Evolutionary conservation across 2,329 filamentous ascomycete species (phyloP), one percentile per base, ranked within the genome.

Genomic region (Nemania sp.): DNA sequence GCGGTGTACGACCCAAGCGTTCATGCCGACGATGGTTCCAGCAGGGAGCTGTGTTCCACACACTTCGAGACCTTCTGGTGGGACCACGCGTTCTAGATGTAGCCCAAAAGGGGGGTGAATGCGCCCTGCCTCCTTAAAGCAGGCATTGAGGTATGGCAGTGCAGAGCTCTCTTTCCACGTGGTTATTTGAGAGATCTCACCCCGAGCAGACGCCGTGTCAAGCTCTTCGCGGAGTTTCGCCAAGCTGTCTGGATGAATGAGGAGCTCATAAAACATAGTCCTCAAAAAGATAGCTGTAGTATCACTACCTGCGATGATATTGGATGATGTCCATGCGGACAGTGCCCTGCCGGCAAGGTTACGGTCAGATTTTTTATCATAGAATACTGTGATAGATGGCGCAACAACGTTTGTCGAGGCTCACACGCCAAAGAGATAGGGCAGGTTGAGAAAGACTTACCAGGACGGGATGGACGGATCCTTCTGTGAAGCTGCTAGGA

Each of bases 121-220:
- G 2, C 48, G 22, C 5, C 48, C 33, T 1, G 48, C 26, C 6
- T 56, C 43, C 26, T 87, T 84, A 58, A 88, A 76, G 24, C 80
- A 80, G 1, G 84, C 84, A 61, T 86, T 80, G 14, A 88, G 76
- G 63, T 86, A 87, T 0, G 78, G 77, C 0, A 86, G 70, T 9
- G 36, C 23, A 2, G 15, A n/a, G 24, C 23, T 42, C 33, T 54
- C 47, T 19, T 54, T 57, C 54, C 54, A 60, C 3, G 47, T 49
- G 1, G 30, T 42, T 5, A 20, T 45, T 4, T 42, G 30, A 3
- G 54, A 54, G 22, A 60, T 43, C n/a, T 43, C 22, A 8, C 36
- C 49, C 2, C 12, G 3, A 6, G 19, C 22, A 7, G 19, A n/a
- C 15, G 53, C 53, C 7, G 9, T 17, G 19, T 49, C 40, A 1